These are phyloP conservation scores for Pisolithus thermaeus DNA, from an alignment of 1,284 basidiomycete species.

Conservation along the genomic window DNA sequence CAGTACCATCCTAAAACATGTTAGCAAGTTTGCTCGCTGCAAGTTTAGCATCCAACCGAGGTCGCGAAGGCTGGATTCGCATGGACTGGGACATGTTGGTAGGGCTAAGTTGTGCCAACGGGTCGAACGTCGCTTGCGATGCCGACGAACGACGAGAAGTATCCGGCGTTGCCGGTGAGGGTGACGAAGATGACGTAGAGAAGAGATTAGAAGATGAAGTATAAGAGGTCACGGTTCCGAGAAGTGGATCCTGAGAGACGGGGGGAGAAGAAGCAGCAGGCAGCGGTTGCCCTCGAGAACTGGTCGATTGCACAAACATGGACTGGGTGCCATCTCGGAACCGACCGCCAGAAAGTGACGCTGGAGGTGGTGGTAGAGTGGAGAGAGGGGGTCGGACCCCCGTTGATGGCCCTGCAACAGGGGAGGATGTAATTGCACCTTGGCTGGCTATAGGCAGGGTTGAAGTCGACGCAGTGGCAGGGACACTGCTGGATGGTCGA, in stretches of 20 bases:
- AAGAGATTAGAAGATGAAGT: slow-evolving; percentile 15
- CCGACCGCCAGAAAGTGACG: slow-evolving; percentile 55
- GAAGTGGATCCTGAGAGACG: slow-evolving; percentile 26
- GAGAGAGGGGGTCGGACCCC: slow-evolving; percentile 7
- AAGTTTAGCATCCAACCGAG: slow-evolving; percentile 70
- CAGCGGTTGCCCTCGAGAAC: slow-evolving; percentile 21
- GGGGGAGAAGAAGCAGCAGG: slow-evolving; percentile 29
- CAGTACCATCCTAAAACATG: slow-evolving; percentile 52
- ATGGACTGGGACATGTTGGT: slow-evolving; percentile 61
- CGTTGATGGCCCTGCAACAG: slow-evolving; percentile 39
- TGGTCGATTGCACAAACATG: slow-evolving; percentile 57
- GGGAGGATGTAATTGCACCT: slow-evolving; percentile 31
- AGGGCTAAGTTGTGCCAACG: slow-evolving; percentile 54
- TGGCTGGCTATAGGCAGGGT: slow-evolving; percentile 18
- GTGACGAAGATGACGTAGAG: slow-evolving; percentile 10
- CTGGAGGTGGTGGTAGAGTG: slow-evolving; percentile 26
- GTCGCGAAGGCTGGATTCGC: slow-evolving; percentile 58
- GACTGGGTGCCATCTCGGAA: slow-evolving; percentile 69
- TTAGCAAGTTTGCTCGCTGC: slow-evolving; percentile 86
- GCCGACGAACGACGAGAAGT: slow-evolving; percentile 12
- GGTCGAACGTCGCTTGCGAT: slow-evolving; percentile 42
- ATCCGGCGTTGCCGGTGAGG: slow-evolving; percentile 14
- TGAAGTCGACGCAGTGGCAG: slow-evolving; percentile 14
- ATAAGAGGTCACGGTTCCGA: slow-evolving; percentile 11
- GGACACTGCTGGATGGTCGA: slow-evolving; percentile 16